These are phyloP conservation scores for Termitomyces sp. DNA, from an alignment of 768 basidiomycete species.

Conservation along the genomic window DNA sequence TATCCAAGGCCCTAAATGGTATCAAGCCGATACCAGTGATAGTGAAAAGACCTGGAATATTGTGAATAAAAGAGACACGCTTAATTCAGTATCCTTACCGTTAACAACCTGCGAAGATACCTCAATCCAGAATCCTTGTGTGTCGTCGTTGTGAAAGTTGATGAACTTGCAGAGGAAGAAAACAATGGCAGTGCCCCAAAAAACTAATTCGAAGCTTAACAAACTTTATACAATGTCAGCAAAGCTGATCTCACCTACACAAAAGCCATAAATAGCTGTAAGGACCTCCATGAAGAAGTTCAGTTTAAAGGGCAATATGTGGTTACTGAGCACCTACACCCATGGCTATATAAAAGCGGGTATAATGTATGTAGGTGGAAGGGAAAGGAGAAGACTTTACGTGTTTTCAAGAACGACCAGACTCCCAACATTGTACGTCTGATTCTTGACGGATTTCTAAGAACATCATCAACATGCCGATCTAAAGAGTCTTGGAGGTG, in stretches of 20 bases:
- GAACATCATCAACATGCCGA: constrained; percentile 73
- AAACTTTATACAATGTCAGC: not conserved
- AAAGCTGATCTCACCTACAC: constrained; percentile 45
- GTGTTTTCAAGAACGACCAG: constrained; percentile 83
- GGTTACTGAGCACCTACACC: constrained; percentile 42
- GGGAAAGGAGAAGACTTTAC: constrained; percentile 32
- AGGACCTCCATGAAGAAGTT: constrained; percentile 35
- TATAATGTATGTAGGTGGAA: not conserved
- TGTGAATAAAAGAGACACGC: not conserved
- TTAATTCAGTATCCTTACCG: constrained; percentile 33
- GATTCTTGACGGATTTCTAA: constrained; percentile 54
- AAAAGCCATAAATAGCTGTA: constrained; percentile 72
- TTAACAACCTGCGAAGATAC: constrained; percentile 72
- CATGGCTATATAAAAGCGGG: constrained; percentile 39
- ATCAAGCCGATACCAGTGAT: constrained; percentile 77
- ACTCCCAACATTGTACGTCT: constrained; percentile 62
- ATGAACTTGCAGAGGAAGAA: constrained; percentile 66
- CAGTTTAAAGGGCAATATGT: not conserved
- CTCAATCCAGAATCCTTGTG: constrained; percentile 80
- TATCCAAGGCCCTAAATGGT: constrained; percentile 70
- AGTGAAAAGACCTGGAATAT: constrained; percentile 60
- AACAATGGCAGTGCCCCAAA: constrained; percentile 86
- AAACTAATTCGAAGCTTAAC: constrained; percentile 37
- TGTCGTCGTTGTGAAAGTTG: constrained; percentile 61
- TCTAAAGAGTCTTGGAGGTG: constrained; percentile 52